These are phyloP conservation scores for Aspergillus sp. DNA, from an alignment of 2,329 filamentous ascomycete genomes.

Conservation along the genomic window DNA sequence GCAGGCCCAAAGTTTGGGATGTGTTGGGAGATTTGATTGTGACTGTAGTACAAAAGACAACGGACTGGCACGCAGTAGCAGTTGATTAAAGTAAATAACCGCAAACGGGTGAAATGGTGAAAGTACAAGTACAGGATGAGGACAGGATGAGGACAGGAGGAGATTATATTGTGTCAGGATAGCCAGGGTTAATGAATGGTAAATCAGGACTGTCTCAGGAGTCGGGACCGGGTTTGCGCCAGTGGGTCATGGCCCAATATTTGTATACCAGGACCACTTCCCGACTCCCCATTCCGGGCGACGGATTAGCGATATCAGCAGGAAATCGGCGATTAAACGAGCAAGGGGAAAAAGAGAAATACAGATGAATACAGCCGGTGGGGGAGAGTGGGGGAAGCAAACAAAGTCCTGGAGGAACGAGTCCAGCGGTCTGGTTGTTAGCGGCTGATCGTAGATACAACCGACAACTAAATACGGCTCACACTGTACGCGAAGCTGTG, in stretches of 20 bases:
- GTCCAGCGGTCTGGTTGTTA: conserved; percentile 30
- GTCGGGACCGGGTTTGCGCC: conserved; percentile 3
- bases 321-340: conserved; percentile 3
- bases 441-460: conserved; percentile 21
- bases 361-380: conserved; percentile 11
- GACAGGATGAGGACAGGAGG: not conserved
- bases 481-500: not conserved
- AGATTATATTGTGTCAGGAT: not conserved
- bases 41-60: not conserved
- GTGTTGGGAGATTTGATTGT: not conserved
- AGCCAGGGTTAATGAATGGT: not conserved
- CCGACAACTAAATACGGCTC: not conserved
- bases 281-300: not conserved
- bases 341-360: not conserved
- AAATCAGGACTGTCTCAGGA: conserved; percentile 2
- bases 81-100: not conserved
- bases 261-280: conserved; percentile 5
- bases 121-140: not conserved
- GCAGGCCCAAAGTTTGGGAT: conserved; percentile 10
- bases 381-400: conserved; percentile 17
- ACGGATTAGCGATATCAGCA: not conserved
- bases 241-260: conserved; percentile 4
- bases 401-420: conserved; percentile 17
- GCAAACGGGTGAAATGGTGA: not conserved
- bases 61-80: not conserved